These are phyloP conservation scores for Dendrocalamus sinicus DNA, from an alignment of 176 grass and related monocot species.

Conservation along the genomic window DNA sequence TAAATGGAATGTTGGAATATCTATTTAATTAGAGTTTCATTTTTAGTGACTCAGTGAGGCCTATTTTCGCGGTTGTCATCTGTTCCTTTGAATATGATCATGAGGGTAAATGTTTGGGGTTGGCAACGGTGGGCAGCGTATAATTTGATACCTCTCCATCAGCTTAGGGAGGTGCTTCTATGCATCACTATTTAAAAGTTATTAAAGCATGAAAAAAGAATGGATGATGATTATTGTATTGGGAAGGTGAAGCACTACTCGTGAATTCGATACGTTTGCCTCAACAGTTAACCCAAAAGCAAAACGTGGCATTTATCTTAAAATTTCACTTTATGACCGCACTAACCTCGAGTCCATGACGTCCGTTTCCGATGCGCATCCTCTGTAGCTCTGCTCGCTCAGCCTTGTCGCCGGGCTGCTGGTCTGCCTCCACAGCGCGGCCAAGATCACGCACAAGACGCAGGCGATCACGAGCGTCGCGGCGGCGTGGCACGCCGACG, in stretches of 20 bases:
- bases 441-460: slow-evolving; percentile 95
- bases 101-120: background rate
- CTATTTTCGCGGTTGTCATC: background rate
- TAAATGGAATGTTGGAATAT: slow-evolving; percentile 1
- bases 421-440: slow-evolving; percentile 77
- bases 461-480: slow-evolving; percentile 86
- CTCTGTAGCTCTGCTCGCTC: slow-evolving; percentile 58
- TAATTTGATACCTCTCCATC: background rate
- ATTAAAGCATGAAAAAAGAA: no score
- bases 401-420: slow-evolving; percentile 72
- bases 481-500: slow-evolving; percentile 82
- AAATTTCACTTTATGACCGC: background rate
- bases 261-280: background rate
- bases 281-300: background rate
- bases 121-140: no score
- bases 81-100: background rate
- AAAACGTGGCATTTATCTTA: background rate
- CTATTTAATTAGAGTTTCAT: background rate
- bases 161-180: background rate
- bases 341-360: background rate
- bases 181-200: no score
- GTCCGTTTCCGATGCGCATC: background rate
- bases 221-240: no score
- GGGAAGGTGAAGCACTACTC: no score
- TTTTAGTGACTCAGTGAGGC: background rate